Base-by-base conservation (phyloP, 192 early-diverging fungal genomes). In the Backusella tuberculispora region DNA sequence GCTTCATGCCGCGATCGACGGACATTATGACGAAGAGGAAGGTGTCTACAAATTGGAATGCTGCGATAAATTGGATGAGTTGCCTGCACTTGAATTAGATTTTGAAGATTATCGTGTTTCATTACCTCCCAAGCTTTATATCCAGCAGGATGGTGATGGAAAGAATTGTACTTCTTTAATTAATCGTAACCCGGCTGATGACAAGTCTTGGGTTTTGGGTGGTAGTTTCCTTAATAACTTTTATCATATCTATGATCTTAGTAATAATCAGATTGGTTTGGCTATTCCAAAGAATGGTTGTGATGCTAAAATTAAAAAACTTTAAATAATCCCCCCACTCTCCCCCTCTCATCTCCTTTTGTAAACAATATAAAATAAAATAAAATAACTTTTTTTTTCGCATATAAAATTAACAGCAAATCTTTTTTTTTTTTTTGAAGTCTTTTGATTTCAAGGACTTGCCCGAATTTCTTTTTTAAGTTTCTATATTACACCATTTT, bases 171-270 rank as follows among this genome's bases (percentile, higher is more conserved):
- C 65, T 60, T 65, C 74, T 1, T 48, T 79, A 2, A 75, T 79
- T n/a, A 21, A 43, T 15, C 63, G 69, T 69, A 48, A 71, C 19
- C 66, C 53, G 8, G 29, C 40, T 10, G 50, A 72, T 13, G 67
- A 64, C 6, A 75, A 74, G 47, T 45, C 66, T 15, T 79, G 78
- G 78, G 71, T 75, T 47, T 69, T 79, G 19, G 78, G 78, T 45
- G 63, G 60, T 37, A 43, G 69, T 6, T 79, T 79, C 69, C 63
- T 75, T 19, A 75, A 79, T 43, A 72, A 65, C 46, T 79, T 79
- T 66, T 79, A 79, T 67, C 69, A 70, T 47, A 72, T 79, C 24
- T 79, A 72, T 43, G 78, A 79, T 60, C n/a, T 72, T 37, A 74
- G 69, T 37, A 69, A 75, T 34, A 43, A 60, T 24, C 73, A 74